Evolutionary conservation across 495 filamentous ascomycete genomes (phyloP).

Genomic region (Penicillium nucicola): DNA sequence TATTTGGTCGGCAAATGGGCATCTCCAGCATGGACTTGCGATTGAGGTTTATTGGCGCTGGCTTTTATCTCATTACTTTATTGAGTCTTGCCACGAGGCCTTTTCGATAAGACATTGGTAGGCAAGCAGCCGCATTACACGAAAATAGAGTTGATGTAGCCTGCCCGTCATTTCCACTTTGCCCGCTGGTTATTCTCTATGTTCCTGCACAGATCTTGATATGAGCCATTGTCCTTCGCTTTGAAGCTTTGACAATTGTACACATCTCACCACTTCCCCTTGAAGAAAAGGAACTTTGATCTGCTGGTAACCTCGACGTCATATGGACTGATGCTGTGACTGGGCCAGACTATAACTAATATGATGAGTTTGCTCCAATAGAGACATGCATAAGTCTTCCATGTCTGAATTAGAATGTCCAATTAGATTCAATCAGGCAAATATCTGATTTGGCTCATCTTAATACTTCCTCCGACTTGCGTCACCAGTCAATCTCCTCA

Average conservation of each 20-base stretch:
- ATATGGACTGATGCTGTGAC: conserved; percentile 1
- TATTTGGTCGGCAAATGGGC: not conserved
- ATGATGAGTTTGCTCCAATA: not conserved
- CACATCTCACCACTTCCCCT: not conserved
- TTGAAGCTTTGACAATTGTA: conserved; percentile 13
- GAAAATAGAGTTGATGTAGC: conserved; percentile 25
- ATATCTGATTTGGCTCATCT: not conserved
- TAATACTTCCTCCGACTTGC: not conserved
- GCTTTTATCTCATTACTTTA: too few relatives aligned
- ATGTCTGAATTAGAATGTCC: not conserved
- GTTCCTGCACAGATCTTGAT: not conserved
- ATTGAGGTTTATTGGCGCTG: too few relatives aligned
- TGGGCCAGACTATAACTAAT: not conserved
- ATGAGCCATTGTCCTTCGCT: not conserved
- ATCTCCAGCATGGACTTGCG: not conserved
- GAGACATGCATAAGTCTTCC: not conserved
- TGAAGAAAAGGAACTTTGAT: too few relatives aligned
- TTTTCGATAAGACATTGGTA: not conserved
- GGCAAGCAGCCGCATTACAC: conserved; percentile 13
- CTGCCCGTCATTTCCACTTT: conserved; percentile 17
- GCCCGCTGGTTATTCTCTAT: conserved; percentile 1
- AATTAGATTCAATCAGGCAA: too few relatives aligned
- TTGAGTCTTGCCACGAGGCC: conserved; percentile 13
- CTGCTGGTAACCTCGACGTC: not conserved
- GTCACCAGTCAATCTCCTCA: conserved; percentile 4